These are phyloP conservation scores for Trametes cingulata DNA, from an alignment of 768 basidiomycete genomes.

Conservation along the genomic window DNA sequence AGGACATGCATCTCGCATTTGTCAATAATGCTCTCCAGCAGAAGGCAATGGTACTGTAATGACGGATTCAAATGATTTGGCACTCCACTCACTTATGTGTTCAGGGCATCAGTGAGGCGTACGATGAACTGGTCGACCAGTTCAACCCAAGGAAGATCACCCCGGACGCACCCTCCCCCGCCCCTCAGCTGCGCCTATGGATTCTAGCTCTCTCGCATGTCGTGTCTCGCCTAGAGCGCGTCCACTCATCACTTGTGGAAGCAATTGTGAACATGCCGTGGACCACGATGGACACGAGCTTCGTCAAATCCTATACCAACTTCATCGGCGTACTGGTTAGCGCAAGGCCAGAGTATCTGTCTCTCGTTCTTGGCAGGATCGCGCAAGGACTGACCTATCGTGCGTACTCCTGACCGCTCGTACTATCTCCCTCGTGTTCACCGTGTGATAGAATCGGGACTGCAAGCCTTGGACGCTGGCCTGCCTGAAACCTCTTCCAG, in stretches of 20 bases:
- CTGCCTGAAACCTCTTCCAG: constrained; percentile 63
- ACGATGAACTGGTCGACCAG: constrained; percentile 87
- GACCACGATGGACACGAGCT: constrained; percentile 83
- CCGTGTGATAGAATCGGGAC: constrained; percentile 61
- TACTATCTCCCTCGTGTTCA: constrained; percentile 3
- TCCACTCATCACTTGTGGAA: constrained; percentile 78
- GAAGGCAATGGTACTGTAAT: constrained; percentile 58
- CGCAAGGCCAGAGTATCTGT: constrained; percentile 89
- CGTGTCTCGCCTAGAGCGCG: constrained; percentile 83
- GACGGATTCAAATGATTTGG: background rate
- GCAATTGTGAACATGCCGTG: constrained; percentile 88
- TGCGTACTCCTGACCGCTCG: constrained; percentile 43
- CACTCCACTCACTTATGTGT: background rate
- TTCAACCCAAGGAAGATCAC: constrained; percentile 60
- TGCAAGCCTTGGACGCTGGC: constrained; percentile 58
- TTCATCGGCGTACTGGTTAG: constrained; percentile 92
- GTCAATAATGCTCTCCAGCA: constrained; percentile 79
- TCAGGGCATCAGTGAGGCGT: constrained; percentile 74
- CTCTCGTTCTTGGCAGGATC: constrained; percentile 77
- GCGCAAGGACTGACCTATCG: constrained; percentile 88
- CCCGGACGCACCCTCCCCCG: constrained; percentile 34
- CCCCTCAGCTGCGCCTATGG: constrained; percentile 72
- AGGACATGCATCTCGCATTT: constrained; percentile 83
- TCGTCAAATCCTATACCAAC: constrained; percentile 85
- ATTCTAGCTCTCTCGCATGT: constrained; percentile 88